Percentiles rank a stretch among this genome's conserved stretches.
phyloP scores from a whole-genome alignment of 345 rosid species.

The Citrus sinensis region DNA sequence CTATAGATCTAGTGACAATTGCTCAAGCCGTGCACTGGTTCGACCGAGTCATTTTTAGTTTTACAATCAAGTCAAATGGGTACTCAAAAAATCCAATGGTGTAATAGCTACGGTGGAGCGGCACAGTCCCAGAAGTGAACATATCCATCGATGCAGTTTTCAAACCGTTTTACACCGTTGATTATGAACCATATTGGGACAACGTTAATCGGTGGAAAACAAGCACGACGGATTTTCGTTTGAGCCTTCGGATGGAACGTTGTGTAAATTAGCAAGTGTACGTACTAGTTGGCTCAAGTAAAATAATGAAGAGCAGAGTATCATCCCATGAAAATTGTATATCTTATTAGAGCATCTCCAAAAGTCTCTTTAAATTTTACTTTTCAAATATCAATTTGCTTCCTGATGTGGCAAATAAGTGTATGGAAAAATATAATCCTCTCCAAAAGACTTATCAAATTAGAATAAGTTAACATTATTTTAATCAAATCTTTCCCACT shows the following conservation, averaged over 20 bases:
- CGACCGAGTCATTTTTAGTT: constrained; percentile 52
- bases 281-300: no score
- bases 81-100: constrained; percentile 74
- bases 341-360: no score
- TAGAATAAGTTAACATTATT: no score
- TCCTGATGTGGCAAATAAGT: no score
- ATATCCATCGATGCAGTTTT: constrained; percentile 47
- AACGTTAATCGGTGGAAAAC: constrained; percentile 53
- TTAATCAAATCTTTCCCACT: no score
- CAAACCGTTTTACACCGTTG: constrained; percentile 38
- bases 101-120: constrained; percentile 86
- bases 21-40: constrained; percentile 88
- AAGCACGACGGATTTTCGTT: constrained; percentile 54
- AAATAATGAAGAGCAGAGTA: no score
- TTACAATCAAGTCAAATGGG: constrained; percentile 55
- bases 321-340: no score
- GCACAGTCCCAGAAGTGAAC: constrained; percentile 57
- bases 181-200: constrained; percentile 52
- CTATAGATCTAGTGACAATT: constrained; percentile 57
- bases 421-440: no score
- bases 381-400: no score
- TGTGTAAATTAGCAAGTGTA: no score
- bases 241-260: constrained; percentile 43
- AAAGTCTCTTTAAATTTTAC: no score
- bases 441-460: no score